Base-by-base conservation (phyloP, 2,329 filamentous ascomycete genomes). In the Diaporthe citri region DNA sequence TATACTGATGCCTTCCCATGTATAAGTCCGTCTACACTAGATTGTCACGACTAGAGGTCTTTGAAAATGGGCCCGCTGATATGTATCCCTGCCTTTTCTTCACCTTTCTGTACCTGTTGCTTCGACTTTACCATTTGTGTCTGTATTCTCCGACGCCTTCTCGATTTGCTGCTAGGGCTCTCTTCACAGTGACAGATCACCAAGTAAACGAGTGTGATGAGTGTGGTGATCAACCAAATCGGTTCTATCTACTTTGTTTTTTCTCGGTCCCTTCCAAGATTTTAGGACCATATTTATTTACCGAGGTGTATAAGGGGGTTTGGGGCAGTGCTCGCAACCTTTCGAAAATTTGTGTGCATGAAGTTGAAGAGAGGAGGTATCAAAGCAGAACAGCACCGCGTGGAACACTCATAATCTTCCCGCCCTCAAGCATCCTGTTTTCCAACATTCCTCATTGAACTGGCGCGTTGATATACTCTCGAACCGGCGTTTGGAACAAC, bases 281-380 rank as follows among this genome's bases (percentile, higher is more conserved):
- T 28, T 12, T 17, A 31, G 46, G 41, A 36, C 28, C 57, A n/a
- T 41, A 15, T 28, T 39, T 69, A 69, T 69, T 55, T 69, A 69
- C 64, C 46, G 48, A 28, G 4, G 34, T 55, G 48, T 55, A 41
- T 28, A 31, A 39, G 15, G 62, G 22, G 41, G 41, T 46, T 28
- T 56, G 41, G 25, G 43, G 17, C 28, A 31, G 51, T 36, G 41
- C 48, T 39, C 25, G 25, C 34, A 51, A 55, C 36, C 52, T 25
- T 41, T 25, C 25, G 25, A 17, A n/a, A 41, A 48, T 46, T 31
- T 73, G 51, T 73, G 51, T 52, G 73, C 48, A 73, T 73, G 25
- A 73, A 69, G 52, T 52, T 48, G 64, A 31, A 66, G 31, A 55
- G 48, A 73, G 52, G 69, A 69, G 60, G 74, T 75, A 73, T 75